Evolutionary conservation across 2,329 filamentous ascomycete genomes (phyloP).

Genomic region (Fusarium cyanostomum): DNA sequence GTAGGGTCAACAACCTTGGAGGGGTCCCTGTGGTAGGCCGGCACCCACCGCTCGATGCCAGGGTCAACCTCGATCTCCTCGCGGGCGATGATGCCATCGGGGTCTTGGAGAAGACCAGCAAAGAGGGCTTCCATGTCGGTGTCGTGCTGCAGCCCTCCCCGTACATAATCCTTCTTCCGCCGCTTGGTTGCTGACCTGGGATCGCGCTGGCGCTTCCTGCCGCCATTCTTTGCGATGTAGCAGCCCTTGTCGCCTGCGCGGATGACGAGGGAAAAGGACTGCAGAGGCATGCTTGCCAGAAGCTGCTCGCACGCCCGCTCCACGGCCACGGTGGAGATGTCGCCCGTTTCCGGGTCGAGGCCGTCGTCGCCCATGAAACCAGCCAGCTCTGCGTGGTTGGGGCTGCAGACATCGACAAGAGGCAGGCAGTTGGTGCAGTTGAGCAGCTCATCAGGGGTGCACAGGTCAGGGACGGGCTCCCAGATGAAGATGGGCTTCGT

Average conservation of each 20-base stretch:
- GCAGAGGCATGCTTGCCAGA: constrained; percentile 69
- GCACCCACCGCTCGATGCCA: constrained; percentile 77
- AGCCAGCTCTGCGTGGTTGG: constrained; percentile 90
- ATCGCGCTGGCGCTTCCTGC: constrained; percentile 54
- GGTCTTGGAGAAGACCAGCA: constrained; percentile 64
- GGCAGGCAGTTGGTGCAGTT: constrained; percentile 72
- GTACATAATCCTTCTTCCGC: constrained; percentile 56
- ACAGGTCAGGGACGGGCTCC: constrained; percentile 94
- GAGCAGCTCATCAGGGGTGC: constrained; percentile 73
- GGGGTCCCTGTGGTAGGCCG: constrained; percentile 71
- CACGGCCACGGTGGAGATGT: constrained; percentile 61
- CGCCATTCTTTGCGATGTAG: constrained; percentile 68
- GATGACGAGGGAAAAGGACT: constrained; percentile 73
- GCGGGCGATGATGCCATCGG: constrained; percentile 61
- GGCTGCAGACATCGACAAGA: constrained; percentile 71
- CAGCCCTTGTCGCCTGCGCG: constrained; percentile 78
- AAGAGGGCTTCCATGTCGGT: constrained; percentile 72
- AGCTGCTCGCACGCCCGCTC: constrained; percentile 71
- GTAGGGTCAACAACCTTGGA: constrained; percentile 85
- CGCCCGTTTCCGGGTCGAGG: constrained; percentile 63
- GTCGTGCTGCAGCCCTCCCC: constrained; percentile 65
- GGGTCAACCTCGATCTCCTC: constrained; percentile 71
- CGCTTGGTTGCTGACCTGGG: constrained; percentile 43
- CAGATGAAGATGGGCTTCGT: constrained; percentile 82
- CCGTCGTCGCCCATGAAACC: constrained; percentile 77